Base-by-base conservation (phyloP, 805 yeast genomes). In the baker's yeast (Saccharomyces cerevisiae) region DNA sequence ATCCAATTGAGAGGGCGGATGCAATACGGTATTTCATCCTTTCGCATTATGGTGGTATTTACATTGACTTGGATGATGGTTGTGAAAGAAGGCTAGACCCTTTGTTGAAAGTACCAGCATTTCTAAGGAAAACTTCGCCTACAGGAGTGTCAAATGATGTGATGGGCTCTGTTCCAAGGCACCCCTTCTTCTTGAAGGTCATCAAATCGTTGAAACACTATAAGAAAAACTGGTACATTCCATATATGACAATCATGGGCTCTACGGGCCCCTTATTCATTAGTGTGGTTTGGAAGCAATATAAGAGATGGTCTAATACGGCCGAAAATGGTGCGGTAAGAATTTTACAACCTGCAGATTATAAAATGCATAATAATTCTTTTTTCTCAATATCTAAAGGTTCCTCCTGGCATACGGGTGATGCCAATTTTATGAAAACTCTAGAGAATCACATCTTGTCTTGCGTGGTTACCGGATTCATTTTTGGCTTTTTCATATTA, bases 131-230 rank as follows among this genome's bases (percentile, higher is more conserved):
- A 66, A 90, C 97, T 1, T 72, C 80, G 4, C 97, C 97, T 27
- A 86, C 96, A 0, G 97, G 97, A 51, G 82, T 91, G 46, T 87
- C 96, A 4, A 91, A 91, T 69, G 96, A 90, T 67, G 90, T 90
- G 14, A 87, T 91, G 96, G 96, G 96, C 10, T 75, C 92, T 2
- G 84, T 86, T 11, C 96, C 95, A 32, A 75, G 77, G 50, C 97
- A 91, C 70, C 96, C 96, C 2, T 88, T 90, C 71, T 89, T 88
- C 73, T 68, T 78, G 49, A 84, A 83, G 64, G 86, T 79, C 17
- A 78, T 89, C 56, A 85, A 84, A 57, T 79, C 79, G 49, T 75
- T 91, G 56, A 70, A 82, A 57, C 75, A 71, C 51, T 85, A 81
- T 65, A 82, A 89, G 64, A 76, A 79, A 60, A 85, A 87, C 70